Evolutionary conservation across 1,284 basidiomycete genomes (phyloP).

Genomic region (Schizophyllum commune): DNA sequence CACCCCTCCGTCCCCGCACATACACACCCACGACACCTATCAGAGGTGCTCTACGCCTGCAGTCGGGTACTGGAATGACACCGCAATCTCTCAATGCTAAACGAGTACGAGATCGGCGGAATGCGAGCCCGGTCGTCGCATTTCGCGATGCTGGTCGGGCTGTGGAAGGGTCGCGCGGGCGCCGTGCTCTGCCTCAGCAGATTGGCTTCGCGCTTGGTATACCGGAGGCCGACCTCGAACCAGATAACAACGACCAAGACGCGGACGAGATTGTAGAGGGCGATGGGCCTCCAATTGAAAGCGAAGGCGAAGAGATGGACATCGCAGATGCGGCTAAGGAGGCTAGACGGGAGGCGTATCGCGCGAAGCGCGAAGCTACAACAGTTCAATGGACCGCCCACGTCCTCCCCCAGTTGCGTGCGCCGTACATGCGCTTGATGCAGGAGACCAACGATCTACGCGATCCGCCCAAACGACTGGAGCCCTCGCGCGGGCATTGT

Average conservation of each 20-base stretch:
- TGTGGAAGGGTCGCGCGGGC: neutral
- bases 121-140: too few relatives aligned
- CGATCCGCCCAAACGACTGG: neutral
- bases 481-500: neutral
- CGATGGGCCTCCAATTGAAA: too few relatives aligned
- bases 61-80: neutral
- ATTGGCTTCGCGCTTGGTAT: too few relatives aligned
- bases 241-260: neutral
- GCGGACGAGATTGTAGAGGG: neutral
- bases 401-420: neutral
- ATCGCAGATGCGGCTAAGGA: neutral
- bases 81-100: neutral
- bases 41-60: too few relatives aligned
- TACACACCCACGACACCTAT: too few relatives aligned
- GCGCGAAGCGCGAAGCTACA: neutral
- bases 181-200: too few relatives aligned
- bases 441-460: slow-evolving; percentile 1
- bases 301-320: too few relatives aligned
- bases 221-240: too few relatives aligned
- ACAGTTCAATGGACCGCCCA: neutral
- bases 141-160: neutral
- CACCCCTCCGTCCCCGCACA: too few relatives aligned
- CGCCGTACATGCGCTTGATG: neutral
- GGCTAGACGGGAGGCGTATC: neutral
- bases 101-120: neutral